Percentiles rank a stretch among this genome's conserved stretches.
Conservation (phyloP, 1,139 yeast genomes). For the Meyerozyma sp. region DNA sequence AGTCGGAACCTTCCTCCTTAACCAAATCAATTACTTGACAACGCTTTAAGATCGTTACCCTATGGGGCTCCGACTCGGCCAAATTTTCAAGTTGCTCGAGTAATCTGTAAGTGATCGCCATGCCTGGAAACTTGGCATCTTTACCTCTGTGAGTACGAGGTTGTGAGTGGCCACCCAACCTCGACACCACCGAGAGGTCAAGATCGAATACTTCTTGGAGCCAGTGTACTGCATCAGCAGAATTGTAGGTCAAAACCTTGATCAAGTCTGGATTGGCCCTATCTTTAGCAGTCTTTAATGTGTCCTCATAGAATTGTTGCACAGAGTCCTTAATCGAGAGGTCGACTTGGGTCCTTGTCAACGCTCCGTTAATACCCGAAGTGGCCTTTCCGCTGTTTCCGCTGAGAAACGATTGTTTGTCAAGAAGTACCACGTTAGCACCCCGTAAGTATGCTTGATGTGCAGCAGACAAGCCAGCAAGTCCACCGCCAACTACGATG, state of each 20-base stretch:
- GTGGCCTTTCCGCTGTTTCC: constrained; percentile 83
- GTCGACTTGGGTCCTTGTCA: constrained; percentile 54
- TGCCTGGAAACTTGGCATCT: constrained; percentile 64
- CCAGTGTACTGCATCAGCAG: constrained; percentile 68
- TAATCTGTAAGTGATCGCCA: constrained; percentile 65
- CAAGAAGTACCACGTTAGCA: constrained; percentile 53
- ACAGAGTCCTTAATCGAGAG: constrained; percentile 50
- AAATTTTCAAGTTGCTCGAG: constrained; percentile 48
- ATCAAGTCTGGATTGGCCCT: constrained; percentile 53
- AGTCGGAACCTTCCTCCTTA: constrained; percentile 20
- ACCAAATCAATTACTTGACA: constrained; percentile 53
- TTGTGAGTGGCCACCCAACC: constrained; percentile 70
- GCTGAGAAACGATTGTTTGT: constrained; percentile 60
- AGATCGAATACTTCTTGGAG: constrained; percentile 56
- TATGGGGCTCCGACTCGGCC: constrained; percentile 43
- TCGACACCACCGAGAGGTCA: constrained; percentile 59
- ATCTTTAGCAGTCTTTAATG: constrained; percentile 60
- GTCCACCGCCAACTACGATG: constrained; percentile 73
- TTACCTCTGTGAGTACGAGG: constrained; percentile 74
- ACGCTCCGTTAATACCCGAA: constrained; percentile 76
- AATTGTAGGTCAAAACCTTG: constrained; percentile 44
- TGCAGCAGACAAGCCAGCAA: constrained; percentile 76
- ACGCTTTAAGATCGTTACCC: constrained; percentile 48
- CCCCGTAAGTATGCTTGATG: constrained; percentile 57
- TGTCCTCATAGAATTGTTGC: constrained; percentile 58